A percentile compares a stretch with the other conserved stretches of the same genome.
Conservation (phyloP, 805 yeast genomes). For the Tetrapisispora phaffii region DNA sequence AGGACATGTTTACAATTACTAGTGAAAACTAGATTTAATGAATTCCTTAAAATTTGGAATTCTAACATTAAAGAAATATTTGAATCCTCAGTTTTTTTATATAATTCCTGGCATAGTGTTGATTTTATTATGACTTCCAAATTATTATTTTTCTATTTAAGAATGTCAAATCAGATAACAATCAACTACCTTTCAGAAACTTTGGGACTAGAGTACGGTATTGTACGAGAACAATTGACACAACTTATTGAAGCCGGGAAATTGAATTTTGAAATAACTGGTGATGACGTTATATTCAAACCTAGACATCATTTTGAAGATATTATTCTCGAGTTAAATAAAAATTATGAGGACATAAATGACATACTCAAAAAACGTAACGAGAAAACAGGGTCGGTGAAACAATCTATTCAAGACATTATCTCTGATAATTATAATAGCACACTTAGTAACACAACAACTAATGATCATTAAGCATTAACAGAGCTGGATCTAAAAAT, state of each 20-base stretch:
- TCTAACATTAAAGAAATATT: conserved; percentile 11
- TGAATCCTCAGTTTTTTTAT: conserved; percentile 12
- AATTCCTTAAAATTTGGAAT: conserved; percentile 21
- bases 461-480: too few relatives aligned
- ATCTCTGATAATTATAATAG: not conserved
- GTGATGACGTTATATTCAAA: conserved; percentile 10
- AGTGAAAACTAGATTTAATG: conserved; percentile 16
- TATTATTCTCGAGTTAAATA: not conserved
- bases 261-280: conserved; percentile 16
- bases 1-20: conserved; percentile 13
- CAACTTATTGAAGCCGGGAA: conserved; percentile 13
- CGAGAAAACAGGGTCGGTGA: not conserved
- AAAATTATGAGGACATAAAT: conserved; percentile 1
- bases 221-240: conserved; percentile 13
- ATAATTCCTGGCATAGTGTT: conserved; percentile 13
- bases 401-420: not conserved
- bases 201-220: conserved; percentile 11
- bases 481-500: too few relatives aligned
- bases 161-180: conserved; percentile 16
- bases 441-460: too few relatives aligned
- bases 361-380: not conserved
- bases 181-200: conserved; percentile 20
- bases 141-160: conserved; percentile 23
- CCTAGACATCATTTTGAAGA: conserved; percentile 4
- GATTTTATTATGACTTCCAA: conserved; percentile 18